Evolutionary conservation across 2,329 filamentous ascomycete species (phyloP).

Genomic region (Botryotinia convoluta): DNA sequence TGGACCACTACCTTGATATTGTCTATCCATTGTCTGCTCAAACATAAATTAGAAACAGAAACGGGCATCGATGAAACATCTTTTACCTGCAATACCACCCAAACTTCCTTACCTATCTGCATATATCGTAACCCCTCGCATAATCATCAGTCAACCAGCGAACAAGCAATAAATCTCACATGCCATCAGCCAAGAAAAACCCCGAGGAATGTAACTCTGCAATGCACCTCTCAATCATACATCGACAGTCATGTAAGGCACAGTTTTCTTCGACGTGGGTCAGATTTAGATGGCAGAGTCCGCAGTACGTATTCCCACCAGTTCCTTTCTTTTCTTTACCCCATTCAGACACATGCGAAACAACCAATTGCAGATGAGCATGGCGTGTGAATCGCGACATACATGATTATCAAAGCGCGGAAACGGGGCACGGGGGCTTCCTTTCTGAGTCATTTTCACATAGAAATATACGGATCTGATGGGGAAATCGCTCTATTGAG

Average conservation of each 20-base stretch:
- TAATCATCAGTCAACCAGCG: not conserved
- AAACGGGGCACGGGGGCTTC: slow-evolving; percentile 5
- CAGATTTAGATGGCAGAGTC: slow-evolving; percentile 4
- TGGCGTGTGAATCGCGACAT: not conserved
- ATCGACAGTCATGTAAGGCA: not conserved
- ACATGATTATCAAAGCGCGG: slow-evolving; percentile 6
- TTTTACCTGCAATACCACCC: slow-evolving; percentile 10
- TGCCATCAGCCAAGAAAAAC: not conserved
- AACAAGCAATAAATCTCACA: not conserved
- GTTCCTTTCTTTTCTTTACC: not conserved
- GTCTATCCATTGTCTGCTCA: not conserved
- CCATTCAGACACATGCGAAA: not conserved
- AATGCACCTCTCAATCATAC: slow-evolving; percentile 11
- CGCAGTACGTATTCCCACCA: not conserved
- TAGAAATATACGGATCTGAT: not conserved
- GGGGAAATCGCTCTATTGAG: not conserved
- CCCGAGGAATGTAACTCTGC: slow-evolving; percentile 11
- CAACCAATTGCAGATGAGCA: not conserved
- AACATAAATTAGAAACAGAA: not conserved
- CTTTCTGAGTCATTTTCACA: not conserved
- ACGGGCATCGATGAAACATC: not conserved
- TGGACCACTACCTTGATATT: not conserved
- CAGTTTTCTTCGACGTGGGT: not conserved
- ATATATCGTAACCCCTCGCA: slow-evolving; percentile 15
- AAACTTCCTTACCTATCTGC: slow-evolving; percentile 8